Evolutionary conservation across 129 eudicot species (phyloP).

Genomic region (Heracleum sosnowskyi): DNA sequence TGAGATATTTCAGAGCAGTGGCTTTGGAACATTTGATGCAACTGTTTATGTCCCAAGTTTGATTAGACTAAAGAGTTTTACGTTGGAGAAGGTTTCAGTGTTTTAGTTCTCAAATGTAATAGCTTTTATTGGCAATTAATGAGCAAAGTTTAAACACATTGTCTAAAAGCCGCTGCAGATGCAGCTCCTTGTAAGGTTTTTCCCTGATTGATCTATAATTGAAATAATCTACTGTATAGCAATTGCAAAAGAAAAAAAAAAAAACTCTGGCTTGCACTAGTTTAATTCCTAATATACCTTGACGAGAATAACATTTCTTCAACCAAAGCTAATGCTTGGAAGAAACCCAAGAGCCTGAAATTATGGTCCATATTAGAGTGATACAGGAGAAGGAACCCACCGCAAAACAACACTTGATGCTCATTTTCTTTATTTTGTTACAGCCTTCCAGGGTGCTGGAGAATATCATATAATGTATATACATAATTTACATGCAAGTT

Average conservation of each 20-base stretch:
- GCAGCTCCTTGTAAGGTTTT: background rate
- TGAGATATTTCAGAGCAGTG: background rate
- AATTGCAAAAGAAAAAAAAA: background rate
- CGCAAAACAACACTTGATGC: no score
- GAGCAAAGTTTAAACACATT: background rate
- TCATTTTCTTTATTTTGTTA: no score
- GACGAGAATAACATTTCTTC: background rate
- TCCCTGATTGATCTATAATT: no score
- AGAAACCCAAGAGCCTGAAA: no score
- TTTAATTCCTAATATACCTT: no score
- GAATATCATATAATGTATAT: no score
- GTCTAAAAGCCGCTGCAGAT: background rate
- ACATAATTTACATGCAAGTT: no score
- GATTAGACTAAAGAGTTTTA: constrained; percentile 13
- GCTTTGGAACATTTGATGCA: background rate
- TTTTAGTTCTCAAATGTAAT: background rate
- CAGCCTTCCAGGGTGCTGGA: no score
- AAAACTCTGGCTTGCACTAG: background rate
- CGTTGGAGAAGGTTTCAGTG: constrained; percentile 12
- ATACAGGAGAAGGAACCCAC: no score
- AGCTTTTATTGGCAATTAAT: background rate
- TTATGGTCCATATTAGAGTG: no score
- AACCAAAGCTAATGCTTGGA: no score
- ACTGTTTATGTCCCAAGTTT: constrained; percentile 24
- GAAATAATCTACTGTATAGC: background rate